Percentiles rank a stretch among this genome's conserved stretches.
phyloP scores from a whole-genome alignment of 352 stramenopile genomes.

The Phytopythium kandeliae region DNA sequence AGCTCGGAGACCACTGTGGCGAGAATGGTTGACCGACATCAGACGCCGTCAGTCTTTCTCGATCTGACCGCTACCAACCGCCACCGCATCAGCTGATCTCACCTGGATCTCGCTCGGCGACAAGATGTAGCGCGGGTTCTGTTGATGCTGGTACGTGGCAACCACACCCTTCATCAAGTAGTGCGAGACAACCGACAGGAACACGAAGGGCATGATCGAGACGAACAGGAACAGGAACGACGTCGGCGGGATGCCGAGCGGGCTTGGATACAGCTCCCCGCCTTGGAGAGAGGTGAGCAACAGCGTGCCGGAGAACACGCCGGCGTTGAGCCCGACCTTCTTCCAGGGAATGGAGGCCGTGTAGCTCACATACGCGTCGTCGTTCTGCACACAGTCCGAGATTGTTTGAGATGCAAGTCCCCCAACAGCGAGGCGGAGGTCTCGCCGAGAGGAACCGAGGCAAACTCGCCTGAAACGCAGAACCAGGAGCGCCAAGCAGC shows the following conservation, averaged over 20 bases:
- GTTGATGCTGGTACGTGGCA: slow-evolving; percentile 26
- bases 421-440: not conserved
- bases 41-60: slow-evolving; percentile 11
- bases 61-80: too few species aligned
- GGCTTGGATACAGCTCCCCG: slow-evolving; percentile 75
- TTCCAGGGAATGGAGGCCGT: slow-evolving; percentile 32
- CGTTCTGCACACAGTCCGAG: not conserved
- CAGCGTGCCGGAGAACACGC: slow-evolving; percentile 78
- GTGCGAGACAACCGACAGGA: slow-evolving; percentile 66
- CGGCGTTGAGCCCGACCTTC: slow-evolving; percentile 67
- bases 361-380: slow-evolving; percentile 10
- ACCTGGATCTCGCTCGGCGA: slow-evolving; percentile 37
- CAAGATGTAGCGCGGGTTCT: slow-evolving; percentile 31
- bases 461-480: slow-evolving; percentile 17
- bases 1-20: slow-evolving; percentile 34
- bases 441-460: not conserved
- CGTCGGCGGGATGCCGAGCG: slow-evolving; percentile 86
- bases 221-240: slow-evolving; percentile 79
- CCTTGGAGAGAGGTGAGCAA: slow-evolving; percentile 88
- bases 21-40: not conserved
- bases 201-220: slow-evolving; percentile 45
- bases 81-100: slow-evolving; percentile 13
- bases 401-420: not conserved
- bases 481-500: slow-evolving; percentile 23
- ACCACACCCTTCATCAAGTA: slow-evolving; percentile 37